These are phyloP conservation scores for Boechera divaricarpa DNA, from an alignment of 345 rosid species.

Conservation along the genomic window DNA sequence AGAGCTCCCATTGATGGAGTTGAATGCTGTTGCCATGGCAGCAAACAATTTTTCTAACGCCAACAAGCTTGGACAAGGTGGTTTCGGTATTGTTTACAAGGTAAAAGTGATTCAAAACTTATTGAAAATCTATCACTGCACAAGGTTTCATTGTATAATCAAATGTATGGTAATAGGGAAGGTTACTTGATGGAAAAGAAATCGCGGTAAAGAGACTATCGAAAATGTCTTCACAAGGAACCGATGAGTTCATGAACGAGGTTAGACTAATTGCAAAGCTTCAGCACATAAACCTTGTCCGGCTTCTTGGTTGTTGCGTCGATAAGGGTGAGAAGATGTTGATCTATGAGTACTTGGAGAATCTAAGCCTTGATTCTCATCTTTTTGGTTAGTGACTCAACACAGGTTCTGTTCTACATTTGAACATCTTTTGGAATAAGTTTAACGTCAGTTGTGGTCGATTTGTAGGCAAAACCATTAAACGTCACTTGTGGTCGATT, in stretches of 20 bases:
- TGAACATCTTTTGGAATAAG: background rate
- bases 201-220: conserved; percentile 79
- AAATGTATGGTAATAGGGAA: conserved; percentile 46
- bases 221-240: conserved; percentile 62
- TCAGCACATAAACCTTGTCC: conserved; percentile 74
- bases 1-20: conserved; percentile 12
- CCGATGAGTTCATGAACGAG: conserved; percentile 78
- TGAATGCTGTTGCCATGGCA: background rate
- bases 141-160: background rate
- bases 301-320: conserved; percentile 62
- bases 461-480: conserved; percentile 14
- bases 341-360: conserved; percentile 73
- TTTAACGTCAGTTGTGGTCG: background rate
- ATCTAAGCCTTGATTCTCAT: conserved; percentile 65
- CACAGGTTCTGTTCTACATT: background rate
- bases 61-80: conserved; percentile 44
- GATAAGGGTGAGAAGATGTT: conserved; percentile 66
- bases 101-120: conserved; percentile 39
- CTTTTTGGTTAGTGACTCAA: conserved; percentile 56
- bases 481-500: background rate
- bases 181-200: conserved; percentile 54
- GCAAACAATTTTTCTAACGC: background rate
- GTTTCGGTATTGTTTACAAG: conserved; percentile 83
- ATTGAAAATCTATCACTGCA: background rate
- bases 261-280: conserved; percentile 70